Conservation (phyloP, 2,329 filamentous ascomycete species). For the Trichoderma endophyticum region DNA sequence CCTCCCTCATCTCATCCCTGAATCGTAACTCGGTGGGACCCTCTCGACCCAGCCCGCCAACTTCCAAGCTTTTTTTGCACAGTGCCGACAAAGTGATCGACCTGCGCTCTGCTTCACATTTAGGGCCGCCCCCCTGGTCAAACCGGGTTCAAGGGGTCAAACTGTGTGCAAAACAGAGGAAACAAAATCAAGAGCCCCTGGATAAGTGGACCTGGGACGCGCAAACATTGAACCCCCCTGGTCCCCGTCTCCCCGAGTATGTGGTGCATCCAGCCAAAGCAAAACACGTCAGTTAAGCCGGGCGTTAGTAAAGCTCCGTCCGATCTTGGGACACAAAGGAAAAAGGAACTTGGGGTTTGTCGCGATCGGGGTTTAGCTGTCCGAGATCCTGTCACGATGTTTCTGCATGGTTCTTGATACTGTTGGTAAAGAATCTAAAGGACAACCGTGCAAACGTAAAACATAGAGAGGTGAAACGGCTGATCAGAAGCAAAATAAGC, state of each 20-base stretch:
- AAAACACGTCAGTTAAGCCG: not conserved
- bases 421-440: not conserved
- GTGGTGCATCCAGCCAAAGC: not conserved
- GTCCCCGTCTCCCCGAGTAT: not conserved
- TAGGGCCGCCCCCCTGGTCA: not conserved
- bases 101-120: not conserved
- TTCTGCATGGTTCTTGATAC: not conserved
- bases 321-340: not conserved
- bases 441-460: not conserved
- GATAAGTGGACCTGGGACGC: conserved; percentile 13
- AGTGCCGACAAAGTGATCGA: conserved; percentile 12
- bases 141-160: too few relatives aligned
- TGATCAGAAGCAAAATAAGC: not conserved
- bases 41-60: not conserved
- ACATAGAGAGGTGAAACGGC: not conserved
- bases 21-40: not conserved
- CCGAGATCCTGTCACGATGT: not conserved
- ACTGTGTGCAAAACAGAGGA: not conserved
- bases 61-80: not conserved
- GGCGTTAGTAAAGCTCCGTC: not conserved
- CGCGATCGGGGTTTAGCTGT: not conserved
- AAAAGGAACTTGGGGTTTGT: not conserved
- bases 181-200: conserved; percentile 12
- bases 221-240: not conserved
- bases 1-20: not conserved